Conservation (phyloP, 331 rosid genomes). For the Phaseolus coccineus region DNA sequence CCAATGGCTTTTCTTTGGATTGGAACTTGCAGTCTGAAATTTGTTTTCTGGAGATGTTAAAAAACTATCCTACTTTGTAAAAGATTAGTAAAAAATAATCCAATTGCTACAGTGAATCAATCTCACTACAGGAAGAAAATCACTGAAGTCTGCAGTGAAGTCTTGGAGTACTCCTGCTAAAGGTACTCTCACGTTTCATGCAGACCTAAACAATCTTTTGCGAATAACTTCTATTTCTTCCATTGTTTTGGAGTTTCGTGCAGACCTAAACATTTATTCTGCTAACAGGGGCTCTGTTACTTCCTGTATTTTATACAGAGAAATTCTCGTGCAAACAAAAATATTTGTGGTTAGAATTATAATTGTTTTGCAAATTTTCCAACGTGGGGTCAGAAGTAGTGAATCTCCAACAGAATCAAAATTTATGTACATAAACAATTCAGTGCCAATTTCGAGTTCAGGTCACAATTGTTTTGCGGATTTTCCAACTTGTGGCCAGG, state of each 20-base stretch:
- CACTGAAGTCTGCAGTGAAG: not conserved
- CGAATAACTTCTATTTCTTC: not conserved
- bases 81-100: not conserved
- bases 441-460: slow-evolving; percentile 14
- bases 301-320: slow-evolving; percentile 9
- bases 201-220: not conserved
- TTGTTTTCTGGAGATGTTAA: not conserved
- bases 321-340: not conserved
- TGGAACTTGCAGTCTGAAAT: not conserved
- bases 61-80: not conserved
- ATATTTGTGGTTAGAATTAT: not conserved
- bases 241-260: not conserved
- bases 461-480: slow-evolving; percentile 6
- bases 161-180: not conserved
- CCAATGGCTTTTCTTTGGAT: not conserved
- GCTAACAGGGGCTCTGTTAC: not conserved
- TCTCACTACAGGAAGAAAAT: not conserved
- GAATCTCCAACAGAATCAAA: not conserved
- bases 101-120: not conserved
- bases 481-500: slow-evolving; percentile 14
- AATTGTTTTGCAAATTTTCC: slow-evolving; percentile 7
- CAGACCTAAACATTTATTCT: not conserved
- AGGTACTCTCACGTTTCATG: not conserved
- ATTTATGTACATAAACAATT: slow-evolving; percentile 11
- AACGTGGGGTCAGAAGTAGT: slow-evolving; percentile 12